phyloP scores from a whole-genome alignment of 805 yeast species.

The Zygoascus tannicola region DNA sequence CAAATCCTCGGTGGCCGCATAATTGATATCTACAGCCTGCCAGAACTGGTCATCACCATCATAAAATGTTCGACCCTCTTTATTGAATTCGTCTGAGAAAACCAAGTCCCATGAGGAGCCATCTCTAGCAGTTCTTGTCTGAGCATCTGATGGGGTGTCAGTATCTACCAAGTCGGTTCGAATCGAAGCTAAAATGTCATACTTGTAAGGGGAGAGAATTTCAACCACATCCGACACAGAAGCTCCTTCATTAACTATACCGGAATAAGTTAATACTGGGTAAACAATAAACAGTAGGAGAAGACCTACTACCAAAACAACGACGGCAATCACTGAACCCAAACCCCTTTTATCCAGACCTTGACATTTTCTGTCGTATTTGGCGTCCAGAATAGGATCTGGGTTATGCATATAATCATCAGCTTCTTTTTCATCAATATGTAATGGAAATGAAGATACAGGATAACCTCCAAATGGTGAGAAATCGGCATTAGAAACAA shows the following conservation, averaged over 20 bases:
- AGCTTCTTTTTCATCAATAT: conserved; percentile 85
- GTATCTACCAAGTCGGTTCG: conserved; percentile 57
- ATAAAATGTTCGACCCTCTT: conserved; percentile 83
- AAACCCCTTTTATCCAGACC: conserved; percentile 30
- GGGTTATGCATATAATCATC: conserved; percentile 96
- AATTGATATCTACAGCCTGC: conserved; percentile 74
- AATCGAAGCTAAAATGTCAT: conserved; percentile 49
- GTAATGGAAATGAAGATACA: conserved; percentile 81
- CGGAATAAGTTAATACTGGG: conserved; percentile 80
- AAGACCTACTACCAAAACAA: conserved; percentile 50
- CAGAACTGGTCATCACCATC: conserved; percentile 89
- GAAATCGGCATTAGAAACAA: conserved; percentile 32
- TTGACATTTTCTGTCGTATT: conserved; percentile 44
- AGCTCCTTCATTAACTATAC: conserved; percentile 34
- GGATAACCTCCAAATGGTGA: conserved; percentile 96
- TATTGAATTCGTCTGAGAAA: conserved; percentile 85
- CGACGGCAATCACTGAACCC: conserved; percentile 30
- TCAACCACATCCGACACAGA: conserved; percentile 23
- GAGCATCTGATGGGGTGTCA: conserved; percentile 54
- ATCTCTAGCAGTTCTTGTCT: conserved; percentile 42
- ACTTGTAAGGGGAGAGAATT: conserved; percentile 44
- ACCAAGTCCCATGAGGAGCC: conserved; percentile 70
- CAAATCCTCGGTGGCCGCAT: conserved; percentile 79
- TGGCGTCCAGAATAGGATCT: conserved; percentile 87
- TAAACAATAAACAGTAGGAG: conserved; percentile 62